Base-by-base conservation (phyloP, 352 stramenopile species). In the Phytopythium litorale region DNA sequence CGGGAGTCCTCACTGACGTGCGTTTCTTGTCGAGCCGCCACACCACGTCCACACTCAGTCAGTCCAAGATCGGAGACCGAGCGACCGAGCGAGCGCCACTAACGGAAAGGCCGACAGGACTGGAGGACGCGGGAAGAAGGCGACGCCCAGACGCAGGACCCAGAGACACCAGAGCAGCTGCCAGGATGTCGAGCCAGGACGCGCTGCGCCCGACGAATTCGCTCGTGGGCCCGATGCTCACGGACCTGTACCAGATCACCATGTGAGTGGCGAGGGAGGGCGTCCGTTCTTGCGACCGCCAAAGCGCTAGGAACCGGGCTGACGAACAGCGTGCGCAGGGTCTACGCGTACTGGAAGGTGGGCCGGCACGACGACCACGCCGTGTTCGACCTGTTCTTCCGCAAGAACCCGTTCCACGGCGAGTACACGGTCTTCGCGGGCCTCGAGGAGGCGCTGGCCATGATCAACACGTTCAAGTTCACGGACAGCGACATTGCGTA, bases 381-480 rank as follows among this genome's bases (percentile, higher is more conserved):
- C 12, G 91, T 98, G 32, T 98, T 98, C 57, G 94, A 98, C 56
- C 75, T 99, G 6, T 99, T 99, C 77, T 99, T 99, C 82, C 94
- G 98, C 53, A 99, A 99, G 79, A 99, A 98, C 77, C 98, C 98
- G 15, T 99, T 99, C 78, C 80, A 98, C 57, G 97, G 97, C 55
- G 94, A 98, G 65, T 98, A 97, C 77, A 98, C 89, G 54, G 85
- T 98, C 33, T 98, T 98, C 66, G 93, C 87, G 37, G 96, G 96
- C 6, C 70, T 98, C 37, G 91, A 97, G 66, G 92, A 98, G 68
- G 68, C 86, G 81, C 68, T 98, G 75, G 81, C 86, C 40, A 87
- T 98, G 51, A 69, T 99, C 58, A 98, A 98, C 65, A 87, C 88
- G 53, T 99, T 99, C 74, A 81, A 82, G 23, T 99, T 99, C 67